These are phyloP conservation scores for Lagenaria siceraria DNA, from an alignment of 306 rosid genomes.

Conservation along the genomic window DNA sequence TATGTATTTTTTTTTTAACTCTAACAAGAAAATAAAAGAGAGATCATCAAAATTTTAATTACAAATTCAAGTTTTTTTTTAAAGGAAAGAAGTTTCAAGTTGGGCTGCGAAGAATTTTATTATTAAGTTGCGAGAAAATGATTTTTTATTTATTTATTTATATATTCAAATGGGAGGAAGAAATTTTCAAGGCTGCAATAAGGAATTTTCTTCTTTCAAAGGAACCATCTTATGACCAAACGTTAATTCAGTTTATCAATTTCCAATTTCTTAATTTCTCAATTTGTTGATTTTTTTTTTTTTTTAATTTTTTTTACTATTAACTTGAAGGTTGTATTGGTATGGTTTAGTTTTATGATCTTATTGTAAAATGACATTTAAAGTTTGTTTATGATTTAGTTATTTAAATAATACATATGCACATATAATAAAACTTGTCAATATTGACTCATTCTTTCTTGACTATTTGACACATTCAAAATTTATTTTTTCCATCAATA, in stretches of 20 bases:
- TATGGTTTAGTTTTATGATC: neutral
- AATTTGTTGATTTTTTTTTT: neutral
- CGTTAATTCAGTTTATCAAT: neutral
- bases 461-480: neutral
- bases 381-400: neutral
- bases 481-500: no score
- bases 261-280: neutral
- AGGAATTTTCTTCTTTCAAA: neutral
- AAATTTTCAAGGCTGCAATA: neutral
- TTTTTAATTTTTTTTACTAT: no score
- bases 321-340: no score
- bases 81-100: neutral
- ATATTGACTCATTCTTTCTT: neutral
- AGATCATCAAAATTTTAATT: no score
- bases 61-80: no score
- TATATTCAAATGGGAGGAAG: neutral
- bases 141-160: neutral
- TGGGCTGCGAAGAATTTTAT: neutral
- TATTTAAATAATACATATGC: neutral
- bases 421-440: neutral
- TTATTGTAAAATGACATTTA: neutral
- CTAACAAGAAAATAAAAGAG: no score
- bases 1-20: no score
- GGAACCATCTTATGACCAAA: neutral
- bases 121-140: neutral